Base-by-base conservation (phyloP, 805 yeast species). In the Blastobotrys muscicola region DNA sequence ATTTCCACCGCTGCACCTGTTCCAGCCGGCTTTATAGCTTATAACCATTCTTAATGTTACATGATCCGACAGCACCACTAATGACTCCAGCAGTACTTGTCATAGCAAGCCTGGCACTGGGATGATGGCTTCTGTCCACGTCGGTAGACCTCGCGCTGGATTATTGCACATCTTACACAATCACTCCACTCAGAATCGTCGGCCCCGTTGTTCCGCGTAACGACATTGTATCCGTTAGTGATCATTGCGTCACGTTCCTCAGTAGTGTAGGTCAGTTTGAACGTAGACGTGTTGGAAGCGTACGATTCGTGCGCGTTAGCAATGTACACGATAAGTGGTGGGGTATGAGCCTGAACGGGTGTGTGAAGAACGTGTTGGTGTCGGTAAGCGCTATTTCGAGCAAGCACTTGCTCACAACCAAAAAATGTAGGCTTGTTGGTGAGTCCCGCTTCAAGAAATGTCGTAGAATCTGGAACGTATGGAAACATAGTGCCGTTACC, bases 91-190 rank as follows among this genome's bases (percentile, higher is more conserved):
- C 96, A 86, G 62, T 85, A 85, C 5, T 66, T 68, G 32, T 67
- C 62, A 60, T 86, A 84, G 60, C 96, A 86, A 43, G 65, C 48
- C 51, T 75, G 64, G 66, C 96, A 86, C 56, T 82, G 85, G 2
- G 70, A 78, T n/a, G 76, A 64, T 13, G 45, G 57, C 11, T 68
- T 61, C 53, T 80, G 77, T 14, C 78, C 78, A 30, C 69, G 62
- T 57, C 87, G 71, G 64, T 85, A 92, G 57, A 80, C 79, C 36
- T 81, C 75, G 60, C 95, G 76, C 65, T 85, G 80, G 46, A 85
- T 70, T 38, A 85, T 73, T 7, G 94, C 95, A 69, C 95, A 85
- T 2, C 83, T 84, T 39, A 85, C 71, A 67, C 95, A 85, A 5
- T 78, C 72, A 35, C 74, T 66, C 80, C 84, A 85, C 34, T 82